Base-by-base conservation (phyloP, 306 rosid species). In the Glycyrrhiza uralensis region DNA sequence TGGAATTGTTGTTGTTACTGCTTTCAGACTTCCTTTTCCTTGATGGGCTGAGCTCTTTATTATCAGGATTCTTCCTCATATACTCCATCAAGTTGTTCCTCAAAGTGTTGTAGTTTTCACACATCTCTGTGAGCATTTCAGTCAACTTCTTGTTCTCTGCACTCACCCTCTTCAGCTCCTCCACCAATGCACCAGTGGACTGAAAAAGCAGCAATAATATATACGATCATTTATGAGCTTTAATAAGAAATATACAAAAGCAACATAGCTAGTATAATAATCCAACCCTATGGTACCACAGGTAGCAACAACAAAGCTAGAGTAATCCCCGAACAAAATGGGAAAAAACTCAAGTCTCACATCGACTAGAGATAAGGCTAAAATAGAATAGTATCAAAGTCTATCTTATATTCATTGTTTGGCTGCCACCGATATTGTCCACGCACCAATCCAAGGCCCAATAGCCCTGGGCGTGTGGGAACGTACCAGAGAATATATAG, bases 131-230 rank as follows among this genome's bases (percentile, higher is more conserved):
- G 11, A 95, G 76, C 96, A 82, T 91, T 77, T 87, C 92, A 0
- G 86, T 84, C 62, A 95, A 76, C 81, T 91, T 95, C 87, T 85
- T 89, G 89, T 95, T 95, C 70, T 95, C 99, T 15, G 82, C 88
- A 66, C 82, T 86, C 76, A 91, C 93, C 23, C 97, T 65, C 61
- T 87, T 87, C 87, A 95, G 63, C 66, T 95, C 99, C 76, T 89
- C 93, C 49, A 74, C 81, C 77, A 89, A 69, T 35, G 82, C 84
- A 64, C 79, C 80, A 38, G 71, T 51, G 1, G 82, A 44, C 99
- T 95, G 85, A 80, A 69, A 24, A 46, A 36, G 44, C 64, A 67
- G 13, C 56, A n/a, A n/a, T n/a, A n/a, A 71, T 51, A 79, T 0
- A 4, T n/a, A n/a, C 7, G 4, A 51, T 77, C 35, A 72, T 50